phyloP scores from a whole-genome alignment of 2,329 filamentous ascomycete species.

The Nemania sp. region DNA sequence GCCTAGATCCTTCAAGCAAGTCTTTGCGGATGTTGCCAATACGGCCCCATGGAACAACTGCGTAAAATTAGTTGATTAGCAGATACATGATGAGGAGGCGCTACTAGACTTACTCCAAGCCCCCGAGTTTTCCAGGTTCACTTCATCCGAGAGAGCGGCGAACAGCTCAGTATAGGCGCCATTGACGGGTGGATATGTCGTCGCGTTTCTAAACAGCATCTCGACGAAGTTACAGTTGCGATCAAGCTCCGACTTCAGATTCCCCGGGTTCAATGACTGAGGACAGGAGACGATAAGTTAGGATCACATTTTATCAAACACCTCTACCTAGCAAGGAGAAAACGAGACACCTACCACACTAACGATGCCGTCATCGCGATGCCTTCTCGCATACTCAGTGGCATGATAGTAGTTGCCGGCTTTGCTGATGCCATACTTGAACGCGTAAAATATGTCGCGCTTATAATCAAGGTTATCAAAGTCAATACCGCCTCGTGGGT shows the following conservation, averaged over 20 bases:
- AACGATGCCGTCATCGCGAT: constrained; percentile 46
- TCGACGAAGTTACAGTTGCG: constrained; percentile 40
- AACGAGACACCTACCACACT: constrained; percentile 43
- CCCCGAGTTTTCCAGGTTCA: constrained; percentile 51
- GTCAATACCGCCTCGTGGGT: constrained; percentile 45
- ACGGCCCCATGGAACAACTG: constrained; percentile 62
- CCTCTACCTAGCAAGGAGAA: background rate
- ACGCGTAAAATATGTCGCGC: constrained; percentile 38
- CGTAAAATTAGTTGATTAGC: background rate
- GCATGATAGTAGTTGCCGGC: constrained; percentile 49
- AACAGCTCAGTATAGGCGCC: constrained; percentile 60
- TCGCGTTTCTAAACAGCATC: constrained; percentile 40
- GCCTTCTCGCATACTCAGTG: constrained; percentile 46
- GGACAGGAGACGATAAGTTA: background rate
- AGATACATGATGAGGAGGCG: constrained; percentile 6
- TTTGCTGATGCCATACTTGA: constrained; percentile 50
- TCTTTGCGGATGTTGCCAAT: constrained; percentile 51
- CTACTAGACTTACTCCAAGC: constrained; percentile 45
- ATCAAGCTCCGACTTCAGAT: constrained; percentile 47
- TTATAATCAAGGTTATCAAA: constrained; percentile 51
- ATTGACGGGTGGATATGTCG: constrained; percentile 43
- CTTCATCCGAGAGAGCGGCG: constrained; percentile 54
- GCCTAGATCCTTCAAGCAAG: constrained; percentile 49
- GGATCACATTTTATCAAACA: constrained; percentile 18
- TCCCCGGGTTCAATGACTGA: constrained; percentile 49